Evolutionary conservation across 164 flowering plant genomes (phyloP), one percentile per base, ranked within the genome.

Genomic region (Chimonanthus praecox): DNA sequence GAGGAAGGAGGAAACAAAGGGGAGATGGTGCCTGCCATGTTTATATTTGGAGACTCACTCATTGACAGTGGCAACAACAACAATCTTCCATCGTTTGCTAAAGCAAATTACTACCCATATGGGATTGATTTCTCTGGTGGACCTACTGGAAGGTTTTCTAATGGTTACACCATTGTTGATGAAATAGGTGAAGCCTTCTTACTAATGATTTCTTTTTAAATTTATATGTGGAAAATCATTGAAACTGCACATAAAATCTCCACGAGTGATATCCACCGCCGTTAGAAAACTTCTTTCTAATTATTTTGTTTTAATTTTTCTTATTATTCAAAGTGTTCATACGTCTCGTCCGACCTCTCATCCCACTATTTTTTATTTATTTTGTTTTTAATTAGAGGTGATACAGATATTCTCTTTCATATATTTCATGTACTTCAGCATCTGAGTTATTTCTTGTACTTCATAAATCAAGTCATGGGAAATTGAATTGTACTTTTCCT

Each of bases 61-160:
- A 88, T 89, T 20, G 96, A 89, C 82, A 89, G 86, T 81, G 96
- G 96, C 5, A 91, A 91, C 66, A 91, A 91, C 83, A 91, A 91
- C 73, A 64, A 87, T 60, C 84, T 91, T 18, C 82, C 90, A 68
- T 90, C 98, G 4, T 81, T 94, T 33, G 98, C 98, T 4, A 92
- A 89, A 78, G 97, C 97, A 47, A 92, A 94, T 76, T 94, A 90
- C 69, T 90, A 77, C 73, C 98, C 98, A 71, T 94, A 94, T 68
- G 98, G 98, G 16, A 94, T 94, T 70, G 97, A 94, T 69, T 94
- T 92, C 76, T 48, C 83, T 3, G 94, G 85, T 21, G 98, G 98
- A 4, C 88, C 98, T 3, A 88, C 97, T 63, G 98, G 98, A 16
- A 88, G 98, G 4, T 93, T 93, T 85, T 90, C 92, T 75, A 93